Percentiles rank a stretch among this genome's conserved stretches.
phyloP scores from a whole-genome alignment of 495 filamentous ascomycete species.

The Penicillium soppii region DNA sequence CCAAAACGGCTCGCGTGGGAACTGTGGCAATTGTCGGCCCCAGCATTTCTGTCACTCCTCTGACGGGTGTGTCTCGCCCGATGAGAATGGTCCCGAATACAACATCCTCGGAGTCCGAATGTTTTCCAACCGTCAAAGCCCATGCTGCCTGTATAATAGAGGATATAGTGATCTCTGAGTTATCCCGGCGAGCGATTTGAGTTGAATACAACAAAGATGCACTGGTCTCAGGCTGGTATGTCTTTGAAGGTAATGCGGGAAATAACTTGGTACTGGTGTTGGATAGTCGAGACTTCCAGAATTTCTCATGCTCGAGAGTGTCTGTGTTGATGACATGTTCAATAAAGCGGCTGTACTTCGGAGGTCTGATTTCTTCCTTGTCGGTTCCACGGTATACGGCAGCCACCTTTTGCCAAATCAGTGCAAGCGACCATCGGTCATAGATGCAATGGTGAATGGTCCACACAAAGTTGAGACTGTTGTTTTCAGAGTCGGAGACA shows the following conservation, averaged over 20 bases:
- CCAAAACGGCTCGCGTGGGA: conserved; percentile 45
- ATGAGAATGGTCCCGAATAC: conserved; percentile 33
- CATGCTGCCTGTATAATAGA: conserved; percentile 34
- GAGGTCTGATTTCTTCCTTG: not conserved
- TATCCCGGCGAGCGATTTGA: not conserved
- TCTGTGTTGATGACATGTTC: not conserved
- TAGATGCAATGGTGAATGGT: conserved; percentile 63
- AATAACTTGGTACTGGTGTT: not conserved
- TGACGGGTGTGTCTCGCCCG: conserved; percentile 35
- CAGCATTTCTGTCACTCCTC: conserved; percentile 31
- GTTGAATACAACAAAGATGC: not conserved
- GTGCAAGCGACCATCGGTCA: conserved; percentile 55
- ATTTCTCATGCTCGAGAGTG: not conserved
- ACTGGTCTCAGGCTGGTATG: not conserved
- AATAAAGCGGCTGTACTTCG: conserved; percentile 7
- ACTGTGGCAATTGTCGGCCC: conserved; percentile 48
- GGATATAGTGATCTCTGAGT: conserved; percentile 23
- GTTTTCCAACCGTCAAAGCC: conserved; percentile 31
- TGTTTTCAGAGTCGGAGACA: not conserved
- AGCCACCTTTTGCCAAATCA: conserved; percentile 47
- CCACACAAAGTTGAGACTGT: not conserved
- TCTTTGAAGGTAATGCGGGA: not conserved
- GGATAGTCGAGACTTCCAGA: not conserved
- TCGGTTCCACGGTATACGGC: conserved; percentile 21
- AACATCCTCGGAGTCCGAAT: conserved; percentile 31